Percentiles rank a stretch among this genome's conserved stretches.
Evolutionary conservation across 2,329 filamentous ascomycete genomes (phyloP).

Genomic region (Arthroderma sp.): DNA sequence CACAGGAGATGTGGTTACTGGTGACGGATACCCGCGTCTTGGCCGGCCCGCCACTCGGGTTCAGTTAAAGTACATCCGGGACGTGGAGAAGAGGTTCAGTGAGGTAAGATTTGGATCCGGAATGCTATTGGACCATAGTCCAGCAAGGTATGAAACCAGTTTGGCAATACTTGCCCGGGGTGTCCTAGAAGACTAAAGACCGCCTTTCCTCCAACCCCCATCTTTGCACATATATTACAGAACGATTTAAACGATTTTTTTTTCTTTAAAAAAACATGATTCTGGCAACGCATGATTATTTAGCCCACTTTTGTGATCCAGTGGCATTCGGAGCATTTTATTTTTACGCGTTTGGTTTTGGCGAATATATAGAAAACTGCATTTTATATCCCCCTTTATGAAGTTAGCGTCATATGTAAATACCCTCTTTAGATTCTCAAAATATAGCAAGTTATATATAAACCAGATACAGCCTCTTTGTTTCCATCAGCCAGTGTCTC

Average conservation of each 20-base stretch:
- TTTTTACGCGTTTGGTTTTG: not conserved
- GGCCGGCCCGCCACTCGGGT: conserved; percentile 56
- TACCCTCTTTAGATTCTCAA: not conserved
- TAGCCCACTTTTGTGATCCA: not conserved
- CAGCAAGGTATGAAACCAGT: conserved; percentile 59
- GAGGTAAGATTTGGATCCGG: conserved; percentile 60
- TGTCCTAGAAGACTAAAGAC: conserved; percentile 25
- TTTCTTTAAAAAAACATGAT: not conserved
- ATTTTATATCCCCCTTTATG: not conserved
- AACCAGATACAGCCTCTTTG: not conserved
- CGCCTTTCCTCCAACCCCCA: not conserved
- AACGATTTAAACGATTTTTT: not conserved
- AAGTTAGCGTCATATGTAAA: not conserved
- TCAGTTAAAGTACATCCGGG: conserved; percentile 56
- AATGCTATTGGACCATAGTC: conserved; percentile 66
- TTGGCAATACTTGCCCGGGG: conserved; percentile 47
- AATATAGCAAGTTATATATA: not conserved
- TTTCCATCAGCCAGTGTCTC: no score
- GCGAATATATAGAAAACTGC: not conserved
- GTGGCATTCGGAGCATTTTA: not conserved
- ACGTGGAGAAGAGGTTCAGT: conserved; percentile 58
- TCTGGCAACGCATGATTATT: not conserved
- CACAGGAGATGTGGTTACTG: conserved; percentile 26
- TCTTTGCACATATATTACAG: not conserved
- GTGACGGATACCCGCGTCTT: conserved; percentile 37